These are phyloP conservation scores for Kwoniella sp. DNA, from an alignment of 768 basidiomycete genomes.

Conservation along the genomic window DNA sequence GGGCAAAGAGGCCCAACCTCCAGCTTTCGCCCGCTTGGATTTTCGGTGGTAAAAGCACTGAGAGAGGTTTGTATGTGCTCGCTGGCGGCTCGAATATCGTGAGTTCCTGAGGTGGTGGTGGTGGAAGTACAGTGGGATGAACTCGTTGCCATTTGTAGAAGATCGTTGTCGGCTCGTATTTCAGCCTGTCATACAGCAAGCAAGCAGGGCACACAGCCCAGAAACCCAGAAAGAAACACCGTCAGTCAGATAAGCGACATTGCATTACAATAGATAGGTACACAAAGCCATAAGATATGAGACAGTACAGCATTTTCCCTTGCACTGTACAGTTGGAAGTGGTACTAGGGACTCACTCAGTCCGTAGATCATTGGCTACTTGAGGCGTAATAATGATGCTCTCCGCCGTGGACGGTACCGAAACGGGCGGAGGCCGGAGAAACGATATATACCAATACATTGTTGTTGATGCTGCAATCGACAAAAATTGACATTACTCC, in stretches of 20 bases:
- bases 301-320: no score
- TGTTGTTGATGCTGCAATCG: background rate
- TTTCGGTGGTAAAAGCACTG: conserved; percentile 66
- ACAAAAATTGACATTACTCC: no score
- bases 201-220: no score
- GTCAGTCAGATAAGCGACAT: no score
- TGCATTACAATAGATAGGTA: no score
- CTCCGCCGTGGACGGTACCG: conserved; percentile 55
- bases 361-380: conserved; percentile 85
- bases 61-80: conserved; percentile 74
- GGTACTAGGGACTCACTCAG: no score
- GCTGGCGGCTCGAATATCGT: conserved; percentile 68
- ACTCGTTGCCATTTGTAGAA: conserved; percentile 67
- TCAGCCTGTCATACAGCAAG: conserved; percentile 53
- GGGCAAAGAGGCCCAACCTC: conserved; percentile 64
- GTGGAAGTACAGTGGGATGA: conserved; percentile 3
- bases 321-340: no score
- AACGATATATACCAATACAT: conserved; percentile 93
- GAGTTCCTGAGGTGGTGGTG: conserved; percentile 60
- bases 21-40: conserved; percentile 65
- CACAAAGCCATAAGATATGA: no score
- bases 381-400: conserved; percentile 72
- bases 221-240: no score
- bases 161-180: conserved; percentile 64
- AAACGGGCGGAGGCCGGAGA: conserved; percentile 75